Evolutionary conservation across 2,329 filamentous ascomycete genomes (phyloP).

Genomic region (Trichoderma breve): DNA sequence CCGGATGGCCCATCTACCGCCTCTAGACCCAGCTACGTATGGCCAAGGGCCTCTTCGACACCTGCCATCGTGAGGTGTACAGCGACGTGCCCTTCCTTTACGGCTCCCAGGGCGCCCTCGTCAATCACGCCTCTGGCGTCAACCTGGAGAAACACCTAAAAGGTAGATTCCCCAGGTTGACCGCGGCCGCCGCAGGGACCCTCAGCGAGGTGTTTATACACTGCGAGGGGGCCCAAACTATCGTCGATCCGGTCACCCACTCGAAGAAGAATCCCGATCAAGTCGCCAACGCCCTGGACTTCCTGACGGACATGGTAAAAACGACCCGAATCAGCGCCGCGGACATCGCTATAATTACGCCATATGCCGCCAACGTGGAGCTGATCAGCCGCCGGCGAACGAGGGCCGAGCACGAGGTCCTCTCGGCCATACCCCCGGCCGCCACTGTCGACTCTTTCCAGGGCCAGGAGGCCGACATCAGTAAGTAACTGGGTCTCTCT

Average conservation of each 20-base stretch:
- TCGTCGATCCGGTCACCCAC: not conserved
- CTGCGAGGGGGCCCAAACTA: conserved; percentile 14
- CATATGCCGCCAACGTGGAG: not conserved
- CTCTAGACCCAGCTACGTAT: not conserved
- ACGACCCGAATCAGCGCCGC: accelerated
- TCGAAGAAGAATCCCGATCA: conserved; percentile 15
- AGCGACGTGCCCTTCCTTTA: conserved; percentile 1
- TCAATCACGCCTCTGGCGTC: not conserved
- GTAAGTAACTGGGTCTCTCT: not conserved
- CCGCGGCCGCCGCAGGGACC: not conserved
- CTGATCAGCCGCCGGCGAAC: not conserved
- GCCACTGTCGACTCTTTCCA: not conserved
- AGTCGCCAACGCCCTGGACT: not conserved
- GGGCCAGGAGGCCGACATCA: not conserved
- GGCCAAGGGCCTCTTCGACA: conserved; percentile 21
- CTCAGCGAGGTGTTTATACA: conserved; percentile 25
- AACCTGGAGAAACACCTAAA: not conserved
- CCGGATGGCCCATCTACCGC: not conserved
- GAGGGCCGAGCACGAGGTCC: not conserved
- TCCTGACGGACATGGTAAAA: not conserved
- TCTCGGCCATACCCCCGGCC: not conserved
- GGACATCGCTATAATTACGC: not conserved
- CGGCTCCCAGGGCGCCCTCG: too few species aligned
- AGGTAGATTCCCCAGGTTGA: not conserved
- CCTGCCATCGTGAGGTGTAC: conserved; percentile 22